These are phyloP conservation scores for Fusarium sp. DNA, from an alignment of 2,329 filamentous ascomycete genomes.

Conservation along the genomic window DNA sequence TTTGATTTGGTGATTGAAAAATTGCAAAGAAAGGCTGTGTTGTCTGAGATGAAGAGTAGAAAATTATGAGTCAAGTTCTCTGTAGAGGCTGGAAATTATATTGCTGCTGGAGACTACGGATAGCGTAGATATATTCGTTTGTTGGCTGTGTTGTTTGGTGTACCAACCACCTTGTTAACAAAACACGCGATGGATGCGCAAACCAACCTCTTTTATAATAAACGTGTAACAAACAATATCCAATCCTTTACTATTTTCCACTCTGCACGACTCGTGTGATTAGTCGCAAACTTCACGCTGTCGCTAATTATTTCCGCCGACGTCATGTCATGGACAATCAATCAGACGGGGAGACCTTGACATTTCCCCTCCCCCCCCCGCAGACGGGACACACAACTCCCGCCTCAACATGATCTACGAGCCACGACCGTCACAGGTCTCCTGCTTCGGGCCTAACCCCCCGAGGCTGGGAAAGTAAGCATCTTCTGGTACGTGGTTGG, in stretches of 20 bases:
- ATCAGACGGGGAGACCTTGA: background rate
- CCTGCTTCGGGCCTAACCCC: conserved; percentile 14
- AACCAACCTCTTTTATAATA: conserved; percentile 38
- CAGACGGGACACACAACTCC: background rate
- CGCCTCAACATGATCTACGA: conserved; percentile 4
- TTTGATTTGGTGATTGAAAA: background rate
- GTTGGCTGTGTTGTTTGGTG: too few species aligned
- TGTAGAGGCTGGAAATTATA: conserved; percentile 22
- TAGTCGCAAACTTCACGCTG: conserved; percentile 6
- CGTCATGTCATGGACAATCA: conserved; percentile 22
- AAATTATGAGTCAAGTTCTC: conserved; percentile 22
- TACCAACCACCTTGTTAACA: conserved; percentile 32
- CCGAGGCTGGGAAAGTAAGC: conserved; percentile 12
- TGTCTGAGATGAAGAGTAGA: conserved; percentile 11
- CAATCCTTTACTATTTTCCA: background rate
- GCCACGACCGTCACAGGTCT: conserved; percentile 25
- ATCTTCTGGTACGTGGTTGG: conserved; percentile 21
- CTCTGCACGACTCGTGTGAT: conserved; percentile 4
- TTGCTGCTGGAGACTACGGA: background rate
- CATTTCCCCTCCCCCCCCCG: background rate
- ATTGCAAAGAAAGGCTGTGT: background rate
- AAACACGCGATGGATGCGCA: conserved; percentile 14
- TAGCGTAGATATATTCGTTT: conserved; percentile 1
- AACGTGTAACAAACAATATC: conserved; percentile 27
- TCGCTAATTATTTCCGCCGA: conserved; percentile 20